Percentiles rank a stretch among this genome's conserved stretches.
Evolutionary conservation across 371 early-diverging fungal species (phyloP).

Genomic region (Mucor piriformis): DNA sequence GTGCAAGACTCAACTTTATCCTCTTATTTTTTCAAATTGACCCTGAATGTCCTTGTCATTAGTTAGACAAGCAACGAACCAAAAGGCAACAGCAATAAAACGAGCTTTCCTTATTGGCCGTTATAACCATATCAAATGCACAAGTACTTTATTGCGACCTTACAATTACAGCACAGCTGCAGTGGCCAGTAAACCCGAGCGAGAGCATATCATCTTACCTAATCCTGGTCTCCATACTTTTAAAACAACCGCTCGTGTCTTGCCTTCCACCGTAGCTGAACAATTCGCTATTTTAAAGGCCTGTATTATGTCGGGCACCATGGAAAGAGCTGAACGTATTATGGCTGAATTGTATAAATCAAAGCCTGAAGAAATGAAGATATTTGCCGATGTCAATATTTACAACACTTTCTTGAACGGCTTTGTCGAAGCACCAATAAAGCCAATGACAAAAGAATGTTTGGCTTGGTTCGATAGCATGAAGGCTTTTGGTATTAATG

Average conservation of each 20-base stretch:
- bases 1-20: not conserved
- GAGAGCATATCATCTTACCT: slow-evolving; percentile 39
- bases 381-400: slow-evolving; percentile 70
- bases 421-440: slow-evolving; percentile 51
- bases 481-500: slow-evolving; percentile 53
- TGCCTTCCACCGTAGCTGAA: slow-evolving; percentile 46
- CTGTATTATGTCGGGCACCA: slow-evolving; percentile 72
- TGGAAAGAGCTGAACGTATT: slow-evolving; percentile 79
- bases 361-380: slow-evolving; percentile 70
- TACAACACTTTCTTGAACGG: slow-evolving; percentile 86
- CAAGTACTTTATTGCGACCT: not conserved
- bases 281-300: slow-evolving; percentile 70
- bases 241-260: slow-evolving; percentile 31
- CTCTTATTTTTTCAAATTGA: not conserved
- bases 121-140: not conserved
- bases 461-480: slow-evolving; percentile 77
- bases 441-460: slow-evolving; percentile 63
- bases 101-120: not conserved
- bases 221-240: slow-evolving; percentile 37
- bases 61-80: slow-evolving; percentile 16
- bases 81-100: not conserved
- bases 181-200: not conserved
- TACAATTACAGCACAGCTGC: slow-evolving; percentile 6
- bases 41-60: slow-evolving; percentile 18
- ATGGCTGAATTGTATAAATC: slow-evolving; percentile 68